Evolutionary conservation across 768 basidiomycete genomes (phyloP), one percentile per base, ranked within the genome.

Genomic region (Hygrocybe coccinea): DNA sequence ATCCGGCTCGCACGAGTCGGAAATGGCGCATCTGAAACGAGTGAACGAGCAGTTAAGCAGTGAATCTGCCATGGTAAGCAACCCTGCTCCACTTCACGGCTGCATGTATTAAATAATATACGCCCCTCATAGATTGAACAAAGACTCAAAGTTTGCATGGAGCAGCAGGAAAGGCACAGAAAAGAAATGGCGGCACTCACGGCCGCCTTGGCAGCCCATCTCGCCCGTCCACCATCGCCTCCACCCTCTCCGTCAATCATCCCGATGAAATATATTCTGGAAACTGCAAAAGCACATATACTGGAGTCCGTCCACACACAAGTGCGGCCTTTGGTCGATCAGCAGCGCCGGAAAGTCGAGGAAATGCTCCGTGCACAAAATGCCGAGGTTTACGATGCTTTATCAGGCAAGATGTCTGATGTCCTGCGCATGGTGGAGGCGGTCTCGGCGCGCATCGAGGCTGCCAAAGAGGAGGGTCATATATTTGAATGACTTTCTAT

Each of bases 101-200:
- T 37, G 11, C 15, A 2, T 38, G 38, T 41, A 9, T 14, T 17
- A 5, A 21, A 15, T 54, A 2, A 22, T 38, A n/a, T n/a, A n/a
- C n/a, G 2, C 35, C 11, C 1, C 14, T 43, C 25, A 24, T 51
- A 70, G 69, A 52, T 67, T 53, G 52, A 67, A 45, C 17, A 56
- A 36, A 55, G 56, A 38, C 55, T 70, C 8, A 55, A 65, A 17
- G 52, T 47, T 3, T 59, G 61, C 17, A 50, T 61, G 15, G 52
- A 59, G 21, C 35, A 50, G 10, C 56, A 56, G 14, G 55, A 62
- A 37, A 58, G 58, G 4, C 63, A 68, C 14, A 50, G 17, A 6
- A 56, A 61, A 29, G 55, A 59, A 11, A 61, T 71, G n/a, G 52
- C 50, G 3, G 66, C 71, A 0, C 62, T 74, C 8, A 55, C 60